These are phyloP conservation scores for Scolecobasidium constrictum DNA, from an alignment of 2,329 filamentous ascomycete species.

Conservation along the genomic window DNA sequence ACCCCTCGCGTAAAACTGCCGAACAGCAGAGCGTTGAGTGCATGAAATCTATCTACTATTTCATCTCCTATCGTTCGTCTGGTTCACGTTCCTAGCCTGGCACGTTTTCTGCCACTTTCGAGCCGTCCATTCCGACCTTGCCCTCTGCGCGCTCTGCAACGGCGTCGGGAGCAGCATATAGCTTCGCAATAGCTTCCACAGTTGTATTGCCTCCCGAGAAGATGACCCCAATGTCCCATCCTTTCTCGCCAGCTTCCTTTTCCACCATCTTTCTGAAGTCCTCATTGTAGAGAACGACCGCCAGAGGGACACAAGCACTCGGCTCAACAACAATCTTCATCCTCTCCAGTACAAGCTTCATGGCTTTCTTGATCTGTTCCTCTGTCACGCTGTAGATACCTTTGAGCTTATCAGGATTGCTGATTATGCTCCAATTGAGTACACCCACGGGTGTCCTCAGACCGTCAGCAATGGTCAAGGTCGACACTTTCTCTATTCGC, in stretches of 20 bases:
- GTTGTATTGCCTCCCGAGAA: constrained; percentile 57
- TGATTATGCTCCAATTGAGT: constrained; percentile 68
- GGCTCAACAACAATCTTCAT: constrained; percentile 90
- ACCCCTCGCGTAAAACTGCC: too few species aligned
- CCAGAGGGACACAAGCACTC: constrained; percentile 72
- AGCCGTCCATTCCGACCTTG: constrained; percentile 28
- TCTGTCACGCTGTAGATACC: constrained; percentile 68
- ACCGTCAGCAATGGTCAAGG: constrained; percentile 80
- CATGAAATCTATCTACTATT: too few species aligned
- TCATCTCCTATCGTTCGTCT: too few species aligned
- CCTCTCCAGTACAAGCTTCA: constrained; percentile 71
- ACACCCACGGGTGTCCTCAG: constrained; percentile 71
- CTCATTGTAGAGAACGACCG: constrained; percentile 74
- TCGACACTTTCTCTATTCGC: constrained; percentile 58
- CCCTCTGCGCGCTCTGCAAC: constrained; percentile 28
- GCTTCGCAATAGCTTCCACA: constrained; percentile 46
- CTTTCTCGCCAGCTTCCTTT: constrained; percentile 55
- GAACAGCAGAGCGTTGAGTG: too few species aligned
- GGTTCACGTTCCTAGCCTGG: too few species aligned
- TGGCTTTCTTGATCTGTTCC: constrained; percentile 65
- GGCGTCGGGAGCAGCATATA: constrained; percentile 31
- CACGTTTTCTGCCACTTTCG: constrained; percentile 34
- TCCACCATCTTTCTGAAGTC: constrained; percentile 66
- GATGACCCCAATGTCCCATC: constrained; percentile 60
- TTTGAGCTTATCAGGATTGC: constrained; percentile 55